Conservation (phyloP, 352 stramenopile genomes). For the Blastocystis sp. region DNA sequence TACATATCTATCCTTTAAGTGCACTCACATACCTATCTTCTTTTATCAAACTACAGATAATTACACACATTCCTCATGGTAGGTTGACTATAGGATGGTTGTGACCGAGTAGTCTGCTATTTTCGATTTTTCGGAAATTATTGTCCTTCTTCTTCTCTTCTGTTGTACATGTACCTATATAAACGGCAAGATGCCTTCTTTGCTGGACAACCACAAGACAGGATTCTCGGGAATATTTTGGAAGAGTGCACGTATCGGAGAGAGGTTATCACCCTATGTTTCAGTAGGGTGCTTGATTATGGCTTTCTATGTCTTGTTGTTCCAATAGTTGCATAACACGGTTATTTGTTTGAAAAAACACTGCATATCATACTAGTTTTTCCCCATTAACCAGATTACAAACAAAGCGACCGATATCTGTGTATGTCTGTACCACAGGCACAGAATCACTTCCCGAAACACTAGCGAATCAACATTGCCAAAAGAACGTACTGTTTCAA, state of each 20-base stretch:
- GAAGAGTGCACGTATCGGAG: conserved; percentile 44
- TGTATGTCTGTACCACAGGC: neutral
- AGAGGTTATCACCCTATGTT: conserved; percentile 53
- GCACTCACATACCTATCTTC: neutral
- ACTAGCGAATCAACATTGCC: neutral
- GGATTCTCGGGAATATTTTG: conserved; percentile 53
- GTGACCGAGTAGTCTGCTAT: conserved; percentile 37
- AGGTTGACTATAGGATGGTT: neutral
- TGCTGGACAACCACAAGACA: conserved; percentile 30
- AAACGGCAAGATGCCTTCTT: conserved; percentile 27
- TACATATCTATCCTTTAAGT: neutral
- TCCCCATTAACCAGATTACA: neutral
- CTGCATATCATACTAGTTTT: neutral
- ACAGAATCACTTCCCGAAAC: neutral
- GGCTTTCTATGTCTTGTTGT: conserved; percentile 58
- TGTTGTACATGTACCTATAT: conserved; percentile 24
- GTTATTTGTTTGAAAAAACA: neutral
- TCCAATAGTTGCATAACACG: conserved; percentile 11
- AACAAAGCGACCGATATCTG: neutral
- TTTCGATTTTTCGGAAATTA: conserved; percentile 59
- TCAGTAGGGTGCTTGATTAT: conserved; percentile 22
- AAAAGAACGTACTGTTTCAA: neutral
- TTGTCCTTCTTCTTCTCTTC: conserved; percentile 50
- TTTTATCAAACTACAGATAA: neutral
- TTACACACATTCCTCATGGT: neutral